A percentile compares a stretch with the other conserved stretches of the same genome.
These are phyloP conservation scores for Capronia coronata DNA, from an alignment of 2,329 filamentous ascomycete genomes.

Conservation along the genomic window DNA sequence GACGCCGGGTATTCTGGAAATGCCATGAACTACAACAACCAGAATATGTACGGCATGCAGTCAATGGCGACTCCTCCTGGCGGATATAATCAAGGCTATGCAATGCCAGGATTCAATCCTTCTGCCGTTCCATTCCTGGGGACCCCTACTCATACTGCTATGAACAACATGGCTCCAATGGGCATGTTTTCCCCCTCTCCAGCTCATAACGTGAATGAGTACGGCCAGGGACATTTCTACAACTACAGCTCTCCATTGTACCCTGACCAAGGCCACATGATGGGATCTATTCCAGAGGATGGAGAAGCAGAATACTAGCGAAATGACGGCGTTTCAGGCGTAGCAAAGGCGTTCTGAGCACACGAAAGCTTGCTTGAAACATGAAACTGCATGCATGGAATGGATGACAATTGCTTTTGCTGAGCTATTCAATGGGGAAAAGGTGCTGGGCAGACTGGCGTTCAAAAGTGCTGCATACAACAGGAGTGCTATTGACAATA, in stretches of 20 bases:
- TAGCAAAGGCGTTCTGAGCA: neutral
- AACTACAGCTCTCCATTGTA: neutral
- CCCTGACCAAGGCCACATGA: neutral
- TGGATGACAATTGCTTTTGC: neutral
- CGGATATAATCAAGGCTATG: neutral
- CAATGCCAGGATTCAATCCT: neutral
- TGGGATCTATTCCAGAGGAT: slow-evolving; percentile 13
- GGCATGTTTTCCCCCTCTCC: slow-evolving; percentile 14
- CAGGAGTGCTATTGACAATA: no score
- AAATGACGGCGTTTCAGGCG: slow-evolving; percentile 6
- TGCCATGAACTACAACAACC: neutral
- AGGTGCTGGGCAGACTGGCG: no score
- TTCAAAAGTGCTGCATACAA: no score
- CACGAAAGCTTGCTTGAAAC: neutral
- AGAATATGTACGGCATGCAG: slow-evolving; percentile 7
- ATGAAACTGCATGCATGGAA: neutral
- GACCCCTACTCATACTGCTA: neutral
- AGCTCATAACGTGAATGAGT: neutral
- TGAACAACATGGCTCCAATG: slow-evolving; percentile 10
- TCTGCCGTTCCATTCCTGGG: neutral
- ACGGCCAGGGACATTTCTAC: neutral
- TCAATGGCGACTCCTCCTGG: slow-evolving; percentile 11
- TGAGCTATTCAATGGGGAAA: no score
- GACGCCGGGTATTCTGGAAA: neutral
- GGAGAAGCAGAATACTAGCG: slow-evolving; percentile 7